Percentiles rank a stretch among this genome's conserved stretches.
Evolutionary conservation across 2,329 filamentous ascomycete species (phyloP).

Genomic region (Neopestalotiopsis sp.): DNA sequence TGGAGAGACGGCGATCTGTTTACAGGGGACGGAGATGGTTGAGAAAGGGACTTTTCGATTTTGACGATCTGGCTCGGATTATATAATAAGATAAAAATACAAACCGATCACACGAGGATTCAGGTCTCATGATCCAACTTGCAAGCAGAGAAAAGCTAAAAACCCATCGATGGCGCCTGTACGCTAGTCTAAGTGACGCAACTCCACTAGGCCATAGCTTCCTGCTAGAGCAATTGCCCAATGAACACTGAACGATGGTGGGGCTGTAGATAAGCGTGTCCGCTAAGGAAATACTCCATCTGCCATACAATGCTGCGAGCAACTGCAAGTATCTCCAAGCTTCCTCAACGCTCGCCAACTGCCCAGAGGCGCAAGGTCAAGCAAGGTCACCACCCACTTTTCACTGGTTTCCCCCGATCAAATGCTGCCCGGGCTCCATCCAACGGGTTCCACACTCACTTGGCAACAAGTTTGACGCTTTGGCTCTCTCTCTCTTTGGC

Average conservation of each 20-base stretch:
- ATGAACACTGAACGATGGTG: constrained; percentile 3
- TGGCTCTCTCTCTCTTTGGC: not conserved
- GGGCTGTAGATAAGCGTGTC: constrained; percentile 15
- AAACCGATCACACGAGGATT: not conserved
- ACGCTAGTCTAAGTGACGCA: constrained; percentile 6
- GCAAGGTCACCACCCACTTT: not conserved
- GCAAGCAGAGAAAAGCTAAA: not conserved
- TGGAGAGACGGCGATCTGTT: not conserved
- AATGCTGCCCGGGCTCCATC: not conserved
- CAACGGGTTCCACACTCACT: not conserved
- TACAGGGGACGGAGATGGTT: not conserved
- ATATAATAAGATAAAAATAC: not conserved
- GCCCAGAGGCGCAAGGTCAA: not conserved
- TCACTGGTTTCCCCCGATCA: not conserved
- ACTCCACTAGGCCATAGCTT: constrained; percentile 9
- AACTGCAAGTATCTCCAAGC: constrained; percentile 2
- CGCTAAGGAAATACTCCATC: not conserved
- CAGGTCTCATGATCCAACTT: constrained; percentile 9
- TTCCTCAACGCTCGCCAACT: too few relatives aligned
- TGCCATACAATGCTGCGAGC: not conserved
- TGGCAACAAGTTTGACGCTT: not conserved
- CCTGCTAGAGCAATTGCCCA: constrained; percentile 7
- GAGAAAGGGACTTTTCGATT: not conserved
- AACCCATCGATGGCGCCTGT: constrained; percentile 1
- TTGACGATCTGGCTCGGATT: not conserved